These are phyloP conservation scores for Naematelia aurantialba DNA, from an alignment of 768 basidiomycete genomes.

Conservation along the genomic window DNA sequence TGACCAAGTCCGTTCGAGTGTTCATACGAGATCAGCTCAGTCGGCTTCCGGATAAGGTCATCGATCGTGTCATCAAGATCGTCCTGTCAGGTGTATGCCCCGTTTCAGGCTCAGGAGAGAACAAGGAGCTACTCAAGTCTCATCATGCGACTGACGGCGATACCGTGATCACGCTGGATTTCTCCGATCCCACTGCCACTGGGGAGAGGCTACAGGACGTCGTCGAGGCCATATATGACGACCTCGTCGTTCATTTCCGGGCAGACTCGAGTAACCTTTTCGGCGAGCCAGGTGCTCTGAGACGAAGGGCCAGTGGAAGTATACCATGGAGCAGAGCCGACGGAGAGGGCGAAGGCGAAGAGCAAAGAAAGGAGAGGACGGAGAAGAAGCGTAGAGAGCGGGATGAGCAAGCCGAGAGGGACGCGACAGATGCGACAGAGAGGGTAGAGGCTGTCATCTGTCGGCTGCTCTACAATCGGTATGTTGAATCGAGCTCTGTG, in stretches of 20 bases:
- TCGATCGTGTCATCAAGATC: conserved; percentile 39
- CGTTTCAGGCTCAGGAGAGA: neutral
- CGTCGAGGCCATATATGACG: conserved; percentile 64
- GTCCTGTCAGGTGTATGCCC: conserved; percentile 30
- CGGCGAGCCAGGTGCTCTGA: conserved; percentile 11
- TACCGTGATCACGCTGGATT: conserved; percentile 25
- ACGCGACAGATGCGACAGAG: conserved; percentile 61
- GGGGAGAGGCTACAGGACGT: conserved; percentile 66
- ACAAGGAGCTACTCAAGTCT: conserved; percentile 1
- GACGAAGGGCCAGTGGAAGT: conserved; percentile 32
- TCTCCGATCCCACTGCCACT: conserved; percentile 50
- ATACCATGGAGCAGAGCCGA: conserved; percentile 20
- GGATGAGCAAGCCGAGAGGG: conserved; percentile 52
- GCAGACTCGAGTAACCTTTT: conserved; percentile 25
- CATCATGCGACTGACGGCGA: conserved; percentile 9
- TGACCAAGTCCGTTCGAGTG: conserved; percentile 41
- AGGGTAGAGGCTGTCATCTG: conserved; percentile 69
- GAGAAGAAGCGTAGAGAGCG: conserved; percentile 40
- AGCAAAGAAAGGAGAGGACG: conserved; percentile 48
- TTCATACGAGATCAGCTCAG: conserved; percentile 37
- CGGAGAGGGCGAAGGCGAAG: conserved; percentile 39
- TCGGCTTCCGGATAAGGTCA: conserved; percentile 41
- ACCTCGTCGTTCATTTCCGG: conserved; percentile 53
- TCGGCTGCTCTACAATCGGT: conserved; percentile 79
- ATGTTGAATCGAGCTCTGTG: conserved; percentile 27